These are phyloP conservation scores for Cutaneotrichosporon cavernicola DNA, from an alignment of 1,284 basidiomycete species.

Conservation along the genomic window DNA sequence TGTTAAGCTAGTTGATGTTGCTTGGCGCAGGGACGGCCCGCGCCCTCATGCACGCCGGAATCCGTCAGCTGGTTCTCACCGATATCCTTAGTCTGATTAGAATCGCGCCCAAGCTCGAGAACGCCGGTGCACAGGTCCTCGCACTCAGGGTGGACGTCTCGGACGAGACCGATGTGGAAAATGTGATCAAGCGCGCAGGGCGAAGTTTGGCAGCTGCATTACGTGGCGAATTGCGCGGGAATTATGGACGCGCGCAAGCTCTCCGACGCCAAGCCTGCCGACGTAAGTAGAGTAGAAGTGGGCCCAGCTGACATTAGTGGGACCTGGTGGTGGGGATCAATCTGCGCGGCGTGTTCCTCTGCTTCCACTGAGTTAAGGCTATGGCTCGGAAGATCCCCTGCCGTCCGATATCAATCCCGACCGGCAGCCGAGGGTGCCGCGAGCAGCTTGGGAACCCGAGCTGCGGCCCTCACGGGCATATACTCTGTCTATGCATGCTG, in stretches of 20 bases:
- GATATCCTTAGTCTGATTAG: conserved; percentile 16
- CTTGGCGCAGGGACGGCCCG: conserved; percentile 19
- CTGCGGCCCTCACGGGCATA: conserved; percentile 1
- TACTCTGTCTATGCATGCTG: conserved; percentile 21
- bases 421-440: conserved; percentile 26
- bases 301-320: conserved; percentile 6
- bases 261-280: neutral
- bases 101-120: conserved; percentile 9
- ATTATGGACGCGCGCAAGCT: conserved; percentile 6
- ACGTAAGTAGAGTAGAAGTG: neutral
- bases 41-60: conserved; percentile 16
- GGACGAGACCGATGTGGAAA: conserved; percentile 18
- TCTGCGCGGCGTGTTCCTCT: conserved; percentile 22
- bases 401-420: neutral
- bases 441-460: conserved; percentile 4
- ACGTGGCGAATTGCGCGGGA: conserved; percentile 40
- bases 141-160: conserved; percentile 20
- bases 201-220: conserved; percentile 37
- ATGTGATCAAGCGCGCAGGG: conserved; percentile 7
- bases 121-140: neutral
- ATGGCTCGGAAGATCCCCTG: conserved; percentile 19
- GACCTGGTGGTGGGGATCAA: conserved; percentile 5
- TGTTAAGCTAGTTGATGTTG: conserved; percentile 2
- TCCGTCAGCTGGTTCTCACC: conserved; percentile 15
- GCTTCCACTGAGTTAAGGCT: conserved; percentile 17